A percentile compares a stretch with the other conserved stretches of the same genome.
These are phyloP conservation scores for Cercis canadensis DNA, from an alignment of 306 rosid genomes.

Conservation along the genomic window DNA sequence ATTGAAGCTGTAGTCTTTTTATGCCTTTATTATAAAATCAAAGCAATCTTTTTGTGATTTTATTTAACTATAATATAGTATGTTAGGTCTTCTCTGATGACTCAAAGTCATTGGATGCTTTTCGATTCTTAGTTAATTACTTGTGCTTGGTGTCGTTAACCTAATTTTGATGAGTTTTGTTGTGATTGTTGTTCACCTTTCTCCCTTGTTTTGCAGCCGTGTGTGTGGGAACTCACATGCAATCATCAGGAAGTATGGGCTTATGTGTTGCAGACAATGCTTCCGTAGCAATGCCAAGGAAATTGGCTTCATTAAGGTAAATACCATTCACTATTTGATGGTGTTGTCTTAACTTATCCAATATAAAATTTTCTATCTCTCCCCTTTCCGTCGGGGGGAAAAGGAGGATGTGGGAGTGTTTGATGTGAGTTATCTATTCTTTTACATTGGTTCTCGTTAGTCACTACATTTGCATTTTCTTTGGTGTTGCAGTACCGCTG, in stretches of 20 bases:
- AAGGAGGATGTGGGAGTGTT: not conserved
- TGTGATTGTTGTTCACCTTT: no score
- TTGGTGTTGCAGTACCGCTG: slow-evolving; percentile 73
- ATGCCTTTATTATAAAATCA: no score
- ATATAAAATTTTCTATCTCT: not conserved
- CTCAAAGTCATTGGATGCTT: no score
- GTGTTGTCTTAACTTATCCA: not conserved
- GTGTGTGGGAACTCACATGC: slow-evolving; percentile 90
- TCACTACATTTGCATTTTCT: not conserved
- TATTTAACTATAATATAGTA: no score
- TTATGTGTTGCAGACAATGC: slow-evolving; percentile 98
- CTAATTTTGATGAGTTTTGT: not conserved
- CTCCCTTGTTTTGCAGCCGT: slow-evolving; percentile 33
- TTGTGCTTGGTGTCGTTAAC: not conserved
- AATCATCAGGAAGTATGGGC: slow-evolving; percentile 88
- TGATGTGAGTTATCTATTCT: not conserved
- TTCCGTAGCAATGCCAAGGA: slow-evolving; percentile 98
- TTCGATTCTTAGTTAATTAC: not conserved
- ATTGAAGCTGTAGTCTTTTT: no score
- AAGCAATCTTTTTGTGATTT: no score
- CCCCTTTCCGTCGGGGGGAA: no score
- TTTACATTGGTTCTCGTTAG: not conserved
- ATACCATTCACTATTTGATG: no score
- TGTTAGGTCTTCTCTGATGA: no score
- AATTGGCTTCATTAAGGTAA: slow-evolving; percentile 92